A percentile compares a stretch with the other conserved stretches of the same genome.
These are phyloP conservation scores for Pestalotiopsis sp. DNA, from an alignment of 2,329 filamentous ascomycete genomes.

Conservation along the genomic window DNA sequence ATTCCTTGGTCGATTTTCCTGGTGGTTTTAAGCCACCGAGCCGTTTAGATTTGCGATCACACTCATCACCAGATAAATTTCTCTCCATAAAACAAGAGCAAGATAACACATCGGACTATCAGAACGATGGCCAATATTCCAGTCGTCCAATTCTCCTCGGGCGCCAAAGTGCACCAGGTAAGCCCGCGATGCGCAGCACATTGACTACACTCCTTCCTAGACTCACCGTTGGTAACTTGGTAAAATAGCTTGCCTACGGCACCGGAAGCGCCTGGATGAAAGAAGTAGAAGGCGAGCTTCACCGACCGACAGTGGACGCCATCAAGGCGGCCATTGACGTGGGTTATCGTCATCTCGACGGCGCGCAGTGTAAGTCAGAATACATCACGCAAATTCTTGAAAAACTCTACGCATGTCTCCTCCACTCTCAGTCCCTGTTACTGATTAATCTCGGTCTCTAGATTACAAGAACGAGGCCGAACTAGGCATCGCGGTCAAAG, in stretches of 20 bases:
- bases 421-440: too few species aligned
- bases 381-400: too few species aligned
- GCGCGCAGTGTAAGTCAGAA: neutral
- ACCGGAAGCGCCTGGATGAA: constrained; percentile 4
- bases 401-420: too few species aligned
- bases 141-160: neutral
- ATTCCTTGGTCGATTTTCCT: too few species aligned
- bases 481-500: constrained; percentile 68
- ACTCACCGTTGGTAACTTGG: neutral
- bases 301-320: neutral
- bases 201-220: neutral
- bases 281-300: neutral
- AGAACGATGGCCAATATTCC: neutral
- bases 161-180: constrained; percentile 1
- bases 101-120: neutral
- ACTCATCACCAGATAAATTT: too few species aligned
- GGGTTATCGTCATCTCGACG: constrained; percentile 7
- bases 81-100: neutral
- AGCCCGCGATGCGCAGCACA: neutral
- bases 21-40: too few species aligned
- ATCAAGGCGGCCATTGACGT: constrained; percentile 1
- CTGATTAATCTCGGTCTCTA: constrained; percentile 20
- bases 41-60: too few species aligned
- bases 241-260: neutral
- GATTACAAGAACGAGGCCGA: constrained; percentile 65